Conservation (phyloP, 1,284 basidiomycete species). For the Vanrija pseudolonga region DNA sequence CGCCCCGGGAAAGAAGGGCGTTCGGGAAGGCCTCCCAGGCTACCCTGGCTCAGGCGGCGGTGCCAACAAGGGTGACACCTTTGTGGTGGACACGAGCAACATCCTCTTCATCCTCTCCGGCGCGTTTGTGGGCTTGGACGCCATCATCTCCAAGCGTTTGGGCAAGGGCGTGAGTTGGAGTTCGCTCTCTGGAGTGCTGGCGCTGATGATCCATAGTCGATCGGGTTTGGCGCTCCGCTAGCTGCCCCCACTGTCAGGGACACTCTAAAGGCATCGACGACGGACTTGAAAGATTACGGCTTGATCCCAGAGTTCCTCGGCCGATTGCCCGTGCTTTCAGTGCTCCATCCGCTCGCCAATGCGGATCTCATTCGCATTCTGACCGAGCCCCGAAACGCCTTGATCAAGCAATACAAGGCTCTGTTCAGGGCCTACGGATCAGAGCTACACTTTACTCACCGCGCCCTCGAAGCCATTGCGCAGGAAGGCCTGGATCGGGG, state of each 20-base stretch:
- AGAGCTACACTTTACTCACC: constrained; percentile 48
- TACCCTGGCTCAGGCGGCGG: constrained; percentile 38
- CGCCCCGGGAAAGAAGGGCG: constrained; percentile 35
- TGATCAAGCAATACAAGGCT: constrained; percentile 82
- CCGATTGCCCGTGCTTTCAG: constrained; percentile 79
- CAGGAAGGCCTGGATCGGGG: constrained; percentile 70
- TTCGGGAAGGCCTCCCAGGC: constrained; percentile 43
- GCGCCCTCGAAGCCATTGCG: constrained; percentile 62
- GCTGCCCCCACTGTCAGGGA: constrained; percentile 24
- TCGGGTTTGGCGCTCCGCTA: constrained; percentile 77
- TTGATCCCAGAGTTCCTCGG: constrained; percentile 94
- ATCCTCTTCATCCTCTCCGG: constrained; percentile 87
- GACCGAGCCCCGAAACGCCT: constrained; percentile 83
- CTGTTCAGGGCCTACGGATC: constrained; percentile 57
- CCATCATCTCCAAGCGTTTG: constrained; percentile 69
- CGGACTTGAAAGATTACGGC: constrained; percentile 81
- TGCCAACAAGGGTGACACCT: constrained; percentile 42
- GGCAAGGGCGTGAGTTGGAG: constrained; percentile 68
- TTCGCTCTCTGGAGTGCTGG: neutral
- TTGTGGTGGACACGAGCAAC: constrained; percentile 59
- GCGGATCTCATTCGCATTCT: constrained; percentile 81
- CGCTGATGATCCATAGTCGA: constrained; percentile 57
- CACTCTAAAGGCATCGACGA: constrained; percentile 35
- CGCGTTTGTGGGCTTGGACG: constrained; percentile 88
- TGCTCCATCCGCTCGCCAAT: constrained; percentile 67